Evolutionary conservation across 2,329 filamentous ascomycete genomes (phyloP).

Genomic region (Ceratocystis colombiana): DNA sequence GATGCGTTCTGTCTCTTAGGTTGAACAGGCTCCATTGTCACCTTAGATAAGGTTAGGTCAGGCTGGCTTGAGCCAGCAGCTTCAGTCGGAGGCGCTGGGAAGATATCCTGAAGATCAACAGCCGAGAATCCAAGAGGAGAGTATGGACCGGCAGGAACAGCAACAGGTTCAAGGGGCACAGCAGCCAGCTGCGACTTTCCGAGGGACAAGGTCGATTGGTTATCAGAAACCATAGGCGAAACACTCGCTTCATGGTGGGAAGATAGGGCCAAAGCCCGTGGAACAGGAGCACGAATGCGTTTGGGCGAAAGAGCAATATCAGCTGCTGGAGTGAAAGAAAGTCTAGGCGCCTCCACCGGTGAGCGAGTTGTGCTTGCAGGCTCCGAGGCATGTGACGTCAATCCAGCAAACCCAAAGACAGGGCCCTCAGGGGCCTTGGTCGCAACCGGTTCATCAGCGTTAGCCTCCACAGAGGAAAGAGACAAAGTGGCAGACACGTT

Average conservation of each 20-base stretch:
- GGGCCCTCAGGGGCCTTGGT: conserved; percentile 7
- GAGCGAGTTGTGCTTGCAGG: conserved; percentile 27
- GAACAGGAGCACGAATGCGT: conserved; percentile 5
- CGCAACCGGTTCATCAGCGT: conserved; percentile 25
- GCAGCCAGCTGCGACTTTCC: conserved; percentile 14
- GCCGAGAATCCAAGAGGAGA: conserved; percentile 23
- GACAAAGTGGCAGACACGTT: conserved; percentile 26
- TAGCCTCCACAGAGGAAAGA: conserved; percentile 27
- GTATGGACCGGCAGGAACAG: conserved; percentile 15
- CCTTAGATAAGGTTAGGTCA: conserved; percentile 11
- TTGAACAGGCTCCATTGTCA: conserved; percentile 15
- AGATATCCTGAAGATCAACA: conserved; percentile 23
- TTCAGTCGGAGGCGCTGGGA: conserved; percentile 20
- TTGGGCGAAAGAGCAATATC: conserved; percentile 17
- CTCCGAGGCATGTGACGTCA: conserved; percentile 30
- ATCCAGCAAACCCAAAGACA: conserved; percentile 29
- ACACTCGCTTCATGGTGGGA: conserved; percentile 21
- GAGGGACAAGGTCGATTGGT: conserved; percentile 1
- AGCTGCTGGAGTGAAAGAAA: conserved; percentile 13
- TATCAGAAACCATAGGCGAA: background rate
- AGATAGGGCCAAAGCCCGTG: conserved; percentile 20
- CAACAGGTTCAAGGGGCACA: conserved; percentile 15
- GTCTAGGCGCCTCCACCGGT: conserved; percentile 28
- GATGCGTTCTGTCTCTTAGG: conserved; percentile 14
- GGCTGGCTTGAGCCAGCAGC: background rate